These are phyloP conservation scores for Fusarium pseudocircinatum DNA, from an alignment of 2,329 filamentous ascomycete species.

Conservation along the genomic window DNA sequence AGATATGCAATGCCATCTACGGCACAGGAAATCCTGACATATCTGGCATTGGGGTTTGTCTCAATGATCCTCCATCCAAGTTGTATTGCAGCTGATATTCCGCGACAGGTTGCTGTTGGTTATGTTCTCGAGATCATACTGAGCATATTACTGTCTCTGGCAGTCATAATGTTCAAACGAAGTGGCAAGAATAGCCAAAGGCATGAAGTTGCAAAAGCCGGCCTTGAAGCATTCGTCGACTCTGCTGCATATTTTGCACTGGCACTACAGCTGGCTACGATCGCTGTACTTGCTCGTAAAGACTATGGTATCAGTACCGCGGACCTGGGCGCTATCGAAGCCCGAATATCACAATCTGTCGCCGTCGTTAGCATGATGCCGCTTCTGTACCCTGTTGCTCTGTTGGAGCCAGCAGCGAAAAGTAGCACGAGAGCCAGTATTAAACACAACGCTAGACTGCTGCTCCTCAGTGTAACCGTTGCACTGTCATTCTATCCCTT, in stretches of 20 bases:
- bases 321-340: slow-evolving; percentile 38
- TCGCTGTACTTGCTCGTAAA: slow-evolving; percentile 34
- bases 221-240: slow-evolving; percentile 24
- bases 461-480: slow-evolving; percentile 14
- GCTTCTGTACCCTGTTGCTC: slow-evolving; percentile 30
- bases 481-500: slow-evolving; percentile 40
- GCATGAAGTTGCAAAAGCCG: neutral
- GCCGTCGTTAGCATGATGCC: slow-evolving; percentile 38
- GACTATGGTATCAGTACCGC: slow-evolving; percentile 37
- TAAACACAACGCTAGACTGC: slow-evolving; percentile 12
- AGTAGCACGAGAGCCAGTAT: neutral
- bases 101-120: slow-evolving; percentile 9
- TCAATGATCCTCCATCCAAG: too few relatives aligned
- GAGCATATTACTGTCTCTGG: neutral
- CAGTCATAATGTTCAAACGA: neutral
- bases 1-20: slow-evolving; percentile 33
- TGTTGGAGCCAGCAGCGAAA: slow-evolving; percentile 11
- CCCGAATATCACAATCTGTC: slow-evolving; percentile 31
- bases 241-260: slow-evolving; percentile 38
- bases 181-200: neutral
- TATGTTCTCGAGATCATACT: slow-evolving; percentile 22
- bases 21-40: slow-evolving; percentile 37
- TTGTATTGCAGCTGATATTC: neutral
- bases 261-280: slow-evolving; percentile 33
- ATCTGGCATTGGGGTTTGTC: slow-evolving; percentile 35